A percentile compares a stretch with the other conserved stretches of the same genome.
Evolutionary conservation across 805 yeast species (phyloP).

Genomic region (Ascoidea asiatica): DNA sequence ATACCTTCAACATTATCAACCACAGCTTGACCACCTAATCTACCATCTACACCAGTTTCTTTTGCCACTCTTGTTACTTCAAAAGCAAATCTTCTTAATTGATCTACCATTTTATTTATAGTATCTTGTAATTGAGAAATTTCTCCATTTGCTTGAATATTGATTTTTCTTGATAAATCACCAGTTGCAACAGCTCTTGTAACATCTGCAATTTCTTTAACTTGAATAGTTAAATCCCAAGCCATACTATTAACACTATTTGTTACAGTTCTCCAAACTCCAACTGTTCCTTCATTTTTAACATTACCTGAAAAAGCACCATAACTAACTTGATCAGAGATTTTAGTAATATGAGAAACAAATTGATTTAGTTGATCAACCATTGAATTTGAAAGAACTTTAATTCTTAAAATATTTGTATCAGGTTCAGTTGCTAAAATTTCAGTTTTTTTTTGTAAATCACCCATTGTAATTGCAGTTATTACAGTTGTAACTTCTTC

Average conservation of each 20-base stretch:
- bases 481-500: constrained; percentile 79
- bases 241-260: constrained; percentile 87
- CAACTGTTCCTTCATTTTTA: constrained; percentile 70
- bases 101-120: constrained; percentile 83
- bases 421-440: constrained; percentile 60
- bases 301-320: constrained; percentile 89
- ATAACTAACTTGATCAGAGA: constrained; percentile 82
- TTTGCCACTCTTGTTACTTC: constrained; percentile 82
- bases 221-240: constrained; percentile 70
- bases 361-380: constrained; percentile 77
- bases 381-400: constrained; percentile 75
- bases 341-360: constrained; percentile 70
- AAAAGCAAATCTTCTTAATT: constrained; percentile 73
- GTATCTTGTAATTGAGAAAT: constrained; percentile 73
- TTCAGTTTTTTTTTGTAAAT: constrained; percentile 66
- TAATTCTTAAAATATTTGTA: constrained; percentile 69
- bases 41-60: constrained; percentile 82
- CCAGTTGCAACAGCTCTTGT: constrained; percentile 88
- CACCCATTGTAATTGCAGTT: constrained; percentile 82
- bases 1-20: constrained; percentile 77
- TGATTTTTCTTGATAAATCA: constrained; percentile 68
- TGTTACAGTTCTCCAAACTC: constrained; percentile 76
- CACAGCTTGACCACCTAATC: constrained; percentile 79
- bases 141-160: constrained; percentile 86
- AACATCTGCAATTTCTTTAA: constrained; percentile 76